A percentile compares a stretch with the other conserved stretches of the same genome.
Conservation (phyloP, 257 asterid genomes). For the Solanum ossicruentum region DNA sequence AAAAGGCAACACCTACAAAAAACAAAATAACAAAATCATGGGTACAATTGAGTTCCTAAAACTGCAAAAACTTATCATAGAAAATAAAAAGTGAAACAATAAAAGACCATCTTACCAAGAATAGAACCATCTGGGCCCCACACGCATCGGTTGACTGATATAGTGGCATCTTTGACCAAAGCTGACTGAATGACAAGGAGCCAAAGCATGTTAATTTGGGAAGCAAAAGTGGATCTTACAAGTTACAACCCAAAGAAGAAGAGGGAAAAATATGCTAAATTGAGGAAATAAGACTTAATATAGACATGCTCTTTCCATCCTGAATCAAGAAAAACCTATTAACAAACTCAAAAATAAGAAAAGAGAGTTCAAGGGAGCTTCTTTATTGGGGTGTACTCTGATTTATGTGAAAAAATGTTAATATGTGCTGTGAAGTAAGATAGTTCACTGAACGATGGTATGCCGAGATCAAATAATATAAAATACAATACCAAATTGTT, state of each 20-base stretch:
- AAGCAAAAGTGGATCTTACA: neutral
- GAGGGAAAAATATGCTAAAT: neutral
- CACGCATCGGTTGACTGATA: constrained; percentile 80
- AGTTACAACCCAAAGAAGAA: neutral
- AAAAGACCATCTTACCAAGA: constrained; percentile 41
- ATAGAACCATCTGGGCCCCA: constrained; percentile 98
- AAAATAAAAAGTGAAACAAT: neutral
- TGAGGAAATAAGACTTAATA: neutral
- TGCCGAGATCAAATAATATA: neutral
- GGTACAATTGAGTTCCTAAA: neutral
- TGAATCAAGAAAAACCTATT: neutral
- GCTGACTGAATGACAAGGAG: constrained; percentile 49
- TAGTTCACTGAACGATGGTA: neutral
- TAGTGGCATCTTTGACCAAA: constrained; percentile 77
- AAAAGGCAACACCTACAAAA: constrained; percentile 74
- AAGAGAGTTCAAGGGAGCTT: neutral
- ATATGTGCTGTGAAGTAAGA: neutral
- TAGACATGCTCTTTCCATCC: neutral
- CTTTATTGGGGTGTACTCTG: neutral
- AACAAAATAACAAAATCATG: constrained; percentile 3
- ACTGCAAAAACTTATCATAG: neutral
- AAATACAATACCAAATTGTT: neutral
- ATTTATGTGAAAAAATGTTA: neutral
- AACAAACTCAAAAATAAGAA: neutral
- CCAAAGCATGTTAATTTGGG: neutral